These are phyloP conservation scores for Agrostemma githago DNA, from an alignment of 148 eudicot genomes.

Conservation along the genomic window DNA sequence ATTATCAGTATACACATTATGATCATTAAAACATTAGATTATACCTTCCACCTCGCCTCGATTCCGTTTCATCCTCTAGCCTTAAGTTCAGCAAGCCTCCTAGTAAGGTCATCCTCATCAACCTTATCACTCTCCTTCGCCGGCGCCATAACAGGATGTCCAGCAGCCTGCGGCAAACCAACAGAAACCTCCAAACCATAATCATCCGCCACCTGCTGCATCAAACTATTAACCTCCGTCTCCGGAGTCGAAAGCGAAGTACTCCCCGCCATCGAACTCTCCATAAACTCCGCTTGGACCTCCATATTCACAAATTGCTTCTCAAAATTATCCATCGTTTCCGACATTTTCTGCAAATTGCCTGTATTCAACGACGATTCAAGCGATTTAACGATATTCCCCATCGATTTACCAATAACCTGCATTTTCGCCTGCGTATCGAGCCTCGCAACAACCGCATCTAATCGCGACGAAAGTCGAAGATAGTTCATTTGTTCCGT, in stretches of 20 bases:
- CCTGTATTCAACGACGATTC: slow-evolving; percentile 52
- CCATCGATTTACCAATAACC: slow-evolving; percentile 59
- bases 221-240: slow-evolving; percentile 56
- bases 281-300: slow-evolving; percentile 81
- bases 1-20: not conserved
- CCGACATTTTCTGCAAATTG: slow-evolving; percentile 63
- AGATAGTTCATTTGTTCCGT: slow-evolving; percentile 34
- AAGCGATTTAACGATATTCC: slow-evolving; percentile 58
- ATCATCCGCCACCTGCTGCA: slow-evolving; percentile 85
- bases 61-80: slow-evolving; percentile 29
- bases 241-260: slow-evolving; percentile 75
- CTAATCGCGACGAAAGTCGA: slow-evolving; percentile 29
- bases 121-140: slow-evolving; percentile 43
- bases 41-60: slow-evolving; percentile 3
- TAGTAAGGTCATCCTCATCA: slow-evolving; percentile 60
- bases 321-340: slow-evolving; percentile 80
- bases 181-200: slow-evolving; percentile 71
- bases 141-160: slow-evolving; percentile 47
- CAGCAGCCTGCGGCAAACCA: slow-evolving; percentile 71
- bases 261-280: slow-evolving; percentile 73
- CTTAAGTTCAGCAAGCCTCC: slow-evolving; percentile 76
- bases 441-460: slow-evolving; percentile 31
- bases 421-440: slow-evolving; percentile 38
- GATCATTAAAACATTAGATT: not conserved
- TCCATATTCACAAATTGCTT: slow-evolving; percentile 83